Evolutionary conservation across 768 basidiomycete genomes (phyloP), one percentile per base, ranked within the genome.

Genomic region (Rossbeevera mucosa): DNA sequence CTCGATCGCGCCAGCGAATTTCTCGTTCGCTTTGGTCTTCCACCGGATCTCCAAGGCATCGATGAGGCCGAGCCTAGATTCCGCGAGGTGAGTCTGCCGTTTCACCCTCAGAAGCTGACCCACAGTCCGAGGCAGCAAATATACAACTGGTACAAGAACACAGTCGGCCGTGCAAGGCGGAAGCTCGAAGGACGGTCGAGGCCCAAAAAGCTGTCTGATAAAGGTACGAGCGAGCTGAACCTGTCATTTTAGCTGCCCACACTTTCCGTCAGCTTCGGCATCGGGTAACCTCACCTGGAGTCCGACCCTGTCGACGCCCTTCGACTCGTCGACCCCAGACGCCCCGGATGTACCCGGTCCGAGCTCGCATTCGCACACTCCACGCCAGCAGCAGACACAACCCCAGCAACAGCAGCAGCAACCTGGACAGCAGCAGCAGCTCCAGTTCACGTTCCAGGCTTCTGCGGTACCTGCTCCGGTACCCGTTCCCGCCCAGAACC

Each of bases 121-220:
- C 18, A 9, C 4, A 33, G 8, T 30, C 22, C 4, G 8, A 25
- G 13, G 5, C 31, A 83, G 82, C 81, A 83, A 78, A 81, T 85
- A 52, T 85, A 85, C 71, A 84, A 83, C 59, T 85, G 83, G 83
- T 85, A 82, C 70, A 85, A 85, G 70, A 85, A 85, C 64, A 83
- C 83, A 16, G 78, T 82, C 50, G 83, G 82, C 6, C 74, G 83
- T 28, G 80, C 77, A 7, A 72, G 81, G 49, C 72, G 81, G 44
- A 82, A 82, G 63, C 68, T 77, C 42, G 81, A 82, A 54, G 80
- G 81, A 6, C 71, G 77, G 24, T 75, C 79, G 1, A 72, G 80
- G 41, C 74, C 80, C 33, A 72, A 74, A 42, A 82, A 79, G 57
- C 62, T 71, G 8, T 68, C 76, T 30, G 80, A 82, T 63, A 82